Base-by-base conservation (phyloP, 2,329 filamentous ascomycete genomes). In the Drechslerella stenobrocha region DNA sequence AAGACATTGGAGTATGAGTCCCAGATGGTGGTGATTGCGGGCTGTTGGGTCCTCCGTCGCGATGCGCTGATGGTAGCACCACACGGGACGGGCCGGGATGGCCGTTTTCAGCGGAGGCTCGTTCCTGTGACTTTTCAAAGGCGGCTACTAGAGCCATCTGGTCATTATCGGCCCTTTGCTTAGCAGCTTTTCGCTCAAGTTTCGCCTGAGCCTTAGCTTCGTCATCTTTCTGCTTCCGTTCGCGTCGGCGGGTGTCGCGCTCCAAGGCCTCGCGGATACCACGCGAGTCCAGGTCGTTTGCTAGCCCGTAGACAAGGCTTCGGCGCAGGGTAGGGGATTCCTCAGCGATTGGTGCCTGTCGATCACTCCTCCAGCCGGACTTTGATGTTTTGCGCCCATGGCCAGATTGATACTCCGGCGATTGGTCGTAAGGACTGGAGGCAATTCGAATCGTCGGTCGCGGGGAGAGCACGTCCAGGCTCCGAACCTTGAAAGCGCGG, bases 181-280 rank as follows among this genome's bases (percentile, higher is more conserved):
- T 84, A 73, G 91, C 88, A 52, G 85, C 85, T 70, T 83, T 81
- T 52, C 83, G 81, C 37, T 84, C 81, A 22, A 93, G 77, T 61
- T 82, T 84, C 55, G 82, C 81, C 71, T 87, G 84, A 22, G 86
- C 77, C 70, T 82, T 84, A 69, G 89, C 84, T 70, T 85, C 83
- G 20, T 92, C 87, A 34, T 81, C 81, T 60, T 82, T 80, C 53
- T 82, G 83, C 77, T 88, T 91, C 75, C 85, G 84, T 71, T 96
- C 89, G 70, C 83, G 84, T 60, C 93, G 83, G 73, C 91, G 84
- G 71, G 86, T 82, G 74, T 98, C 93, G 65, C 93, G 81, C 73
- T 98, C 93, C 83, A 98, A 87, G 26, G 97, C 80, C 74, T 95
- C 88, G 63, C 92, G 83, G 35, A 98, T 76, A 72, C 90, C 91